Base-by-base conservation (phyloP, 768 basidiomycete species). In the Galerina marginata region DNA sequence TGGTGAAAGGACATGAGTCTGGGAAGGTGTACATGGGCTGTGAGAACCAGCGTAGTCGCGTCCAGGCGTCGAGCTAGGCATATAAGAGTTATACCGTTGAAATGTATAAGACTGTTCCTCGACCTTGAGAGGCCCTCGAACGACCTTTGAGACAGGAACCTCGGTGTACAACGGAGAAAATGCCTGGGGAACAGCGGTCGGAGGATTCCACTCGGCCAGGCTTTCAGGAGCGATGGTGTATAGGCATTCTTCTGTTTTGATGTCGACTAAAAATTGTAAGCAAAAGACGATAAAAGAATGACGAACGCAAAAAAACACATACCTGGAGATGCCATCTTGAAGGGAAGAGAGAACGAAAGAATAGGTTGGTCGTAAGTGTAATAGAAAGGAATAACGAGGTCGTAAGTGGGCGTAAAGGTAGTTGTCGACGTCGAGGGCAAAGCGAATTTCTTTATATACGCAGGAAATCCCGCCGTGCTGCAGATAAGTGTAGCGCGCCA, bases 51-150 rank as follows among this genome's bases (percentile, higher is more conserved):
- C 29, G 29, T 33, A 33, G 29, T 33, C 29, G 29, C 29, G 29
- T 33, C 5, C 29, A 33, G 29, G 7, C 29, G 29, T 15, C 20
- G 42, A 16, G 43, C 7, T 45, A 33, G 16, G 43, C 14, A 26
- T 25, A 45, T 44, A 33, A 9, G 54, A 26, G 4, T 56, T 45
- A 20, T 6, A 15, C 9, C 11, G 29, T 9, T 36, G 29, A 26
- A 39, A 44, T 11, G 26, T 23, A 33, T 46, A 36, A 29, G 46
- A 26, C 9, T 20, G 7, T 10, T 39, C 33, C 29, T 56, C 55
- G n/a, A 46, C 9, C 55, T 26, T 56, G 46, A 23, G 55, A 46
- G 46, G 26, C 12, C 47, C 44, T 16, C 45, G 55, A 38, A 37
- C 55, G 12, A 37, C 37, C 37, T 56, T 56, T 2, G 43, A 26